A percentile compares a stretch with the other conserved stretches of the same genome.
Evolutionary conservation across 148 eudicot genomes (phyloP).

Genomic region (Drosera capensis): DNA sequence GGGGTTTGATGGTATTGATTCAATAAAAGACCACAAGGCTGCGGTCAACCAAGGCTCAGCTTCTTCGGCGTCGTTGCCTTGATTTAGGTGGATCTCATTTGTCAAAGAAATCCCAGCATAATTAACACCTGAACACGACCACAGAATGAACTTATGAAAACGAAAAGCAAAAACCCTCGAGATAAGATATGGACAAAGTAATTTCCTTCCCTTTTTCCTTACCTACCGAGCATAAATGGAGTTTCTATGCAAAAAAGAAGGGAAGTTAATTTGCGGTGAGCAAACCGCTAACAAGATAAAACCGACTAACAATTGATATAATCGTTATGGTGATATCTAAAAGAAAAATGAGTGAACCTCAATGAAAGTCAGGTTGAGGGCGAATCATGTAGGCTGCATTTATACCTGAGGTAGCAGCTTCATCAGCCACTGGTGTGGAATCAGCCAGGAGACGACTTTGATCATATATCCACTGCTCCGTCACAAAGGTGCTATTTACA

Average conservation of each 20-base stretch:
- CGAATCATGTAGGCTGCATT: slow-evolving; percentile 7
- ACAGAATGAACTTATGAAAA: slow-evolving; percentile 14
- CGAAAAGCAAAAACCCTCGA: slow-evolving; percentile 2
- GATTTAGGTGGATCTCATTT: slow-evolving; percentile 28
- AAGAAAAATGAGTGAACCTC: background rate
- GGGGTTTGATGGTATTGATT: slow-evolving; percentile 79
- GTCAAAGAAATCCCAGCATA: slow-evolving; percentile 16
- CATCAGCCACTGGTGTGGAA: slow-evolving; percentile 15
- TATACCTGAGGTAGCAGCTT: slow-evolving; percentile 41
- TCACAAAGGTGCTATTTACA: slow-evolving; percentile 7
- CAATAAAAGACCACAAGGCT: slow-evolving; percentile 69
- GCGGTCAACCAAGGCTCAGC: slow-evolving; percentile 48
- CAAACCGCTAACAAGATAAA: no score
- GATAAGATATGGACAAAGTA: background rate
- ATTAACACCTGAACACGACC: slow-evolving; percentile 60
- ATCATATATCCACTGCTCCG: slow-evolving; percentile 22
- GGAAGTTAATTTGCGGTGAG: no score
- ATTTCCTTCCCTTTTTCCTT: background rate
- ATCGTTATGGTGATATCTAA: no score
- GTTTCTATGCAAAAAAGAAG: background rate
- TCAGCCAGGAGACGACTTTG: slow-evolving; percentile 11
- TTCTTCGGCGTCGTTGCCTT: slow-evolving; percentile 16
- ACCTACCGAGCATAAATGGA: background rate
- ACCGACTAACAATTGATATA: background rate
- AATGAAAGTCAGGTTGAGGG: slow-evolving; percentile 3